Base-by-base conservation (phyloP, 2,329 filamentous ascomycete genomes). In the Venturia oleaginea region DNA sequence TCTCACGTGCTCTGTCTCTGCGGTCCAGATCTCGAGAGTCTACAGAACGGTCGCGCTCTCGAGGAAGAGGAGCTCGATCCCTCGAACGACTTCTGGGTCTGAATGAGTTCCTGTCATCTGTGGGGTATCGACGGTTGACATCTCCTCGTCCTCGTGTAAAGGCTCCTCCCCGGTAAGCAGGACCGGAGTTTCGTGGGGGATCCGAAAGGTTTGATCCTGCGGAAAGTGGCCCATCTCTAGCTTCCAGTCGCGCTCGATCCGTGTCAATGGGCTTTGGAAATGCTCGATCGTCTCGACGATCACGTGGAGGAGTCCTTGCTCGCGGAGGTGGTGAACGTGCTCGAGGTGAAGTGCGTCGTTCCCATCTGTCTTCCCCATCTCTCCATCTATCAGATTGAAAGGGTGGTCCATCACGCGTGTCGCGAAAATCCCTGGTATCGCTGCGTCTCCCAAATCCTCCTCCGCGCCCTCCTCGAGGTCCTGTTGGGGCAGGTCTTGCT, bases 151-250 rank as follows among this genome's bases (percentile, higher is more conserved):
- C 85, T 57, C 51, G 70, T 17, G 72, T 73, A 63, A 71, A 69
- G 57, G 64, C 48, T 57, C 51, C 51, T 37, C 86, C 83, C 24
- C 76, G 74, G 65, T 78, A 76, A 64, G 81, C 81, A 10, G 81
- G 80, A 11, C 79, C 79, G 10, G 79, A 74, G 22, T 80, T 82
- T 65, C 87, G 86, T 0, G 83, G 80, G 15, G 84, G 81, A 67
- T 92, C 89, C 0, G 88, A 89, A 27, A 85, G 86, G 11, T 85
- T 85, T 3, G 89, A 90, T 4, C 86, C 86, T 22, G 86, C 87
- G 1, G 88, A 89, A 27, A 86, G 82, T 13, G 89, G 88, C 0
- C 88, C 89, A 70, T 92, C 89, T 70, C 89, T 81, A 10, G 88
- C 91, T 19, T 83, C 86, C 59, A 88, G 81, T 63, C 88, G 81